phyloP scores from a whole-genome alignment of 345 rosid genomes.

The Xanthoceras sorbifolium region DNA sequence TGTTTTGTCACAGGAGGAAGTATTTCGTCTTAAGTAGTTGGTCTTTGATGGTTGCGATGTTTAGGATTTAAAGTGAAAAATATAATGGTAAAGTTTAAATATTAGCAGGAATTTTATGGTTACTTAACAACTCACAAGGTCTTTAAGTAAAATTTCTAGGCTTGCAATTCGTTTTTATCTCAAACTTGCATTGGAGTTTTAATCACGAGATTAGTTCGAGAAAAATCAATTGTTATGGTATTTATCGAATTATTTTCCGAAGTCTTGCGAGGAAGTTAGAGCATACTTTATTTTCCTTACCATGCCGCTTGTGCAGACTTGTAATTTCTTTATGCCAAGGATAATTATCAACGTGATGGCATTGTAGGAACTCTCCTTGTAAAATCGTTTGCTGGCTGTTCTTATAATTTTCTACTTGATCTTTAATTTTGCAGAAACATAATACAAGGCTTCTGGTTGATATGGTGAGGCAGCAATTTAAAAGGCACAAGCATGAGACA shows the following conservation, averaged over 20 bases:
- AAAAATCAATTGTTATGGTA: background rate
- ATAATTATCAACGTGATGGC: background rate
- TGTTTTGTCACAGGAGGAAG: too few species aligned
- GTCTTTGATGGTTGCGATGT: too few species aligned
- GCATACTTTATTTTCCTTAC: background rate
- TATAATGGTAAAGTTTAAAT: background rate
- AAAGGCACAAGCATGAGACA: conserved; percentile 72
- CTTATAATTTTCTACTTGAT: background rate
- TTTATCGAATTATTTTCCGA: background rate
- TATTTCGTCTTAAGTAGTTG: too few species aligned
- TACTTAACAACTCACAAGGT: background rate
- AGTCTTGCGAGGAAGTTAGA: background rate
- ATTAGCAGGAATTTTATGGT: background rate
- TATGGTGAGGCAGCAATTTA: conserved; percentile 90
- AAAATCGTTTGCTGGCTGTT: background rate
- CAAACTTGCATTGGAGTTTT: background rate
- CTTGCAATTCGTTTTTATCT: background rate
- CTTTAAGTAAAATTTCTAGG: background rate
- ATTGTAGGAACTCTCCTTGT: background rate
- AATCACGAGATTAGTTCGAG: background rate
- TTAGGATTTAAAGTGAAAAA: background rate
- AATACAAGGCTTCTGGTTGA: conserved; percentile 76
- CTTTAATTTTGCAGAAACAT: conserved; percentile 62
- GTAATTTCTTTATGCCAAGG: background rate
- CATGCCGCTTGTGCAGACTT: background rate